Percentiles rank a stretch among this genome's conserved stretches.
phyloP scores from a whole-genome alignment of 2,329 filamentous ascomycete genomes.

The Stagonosporopsis tanaceti region DNA sequence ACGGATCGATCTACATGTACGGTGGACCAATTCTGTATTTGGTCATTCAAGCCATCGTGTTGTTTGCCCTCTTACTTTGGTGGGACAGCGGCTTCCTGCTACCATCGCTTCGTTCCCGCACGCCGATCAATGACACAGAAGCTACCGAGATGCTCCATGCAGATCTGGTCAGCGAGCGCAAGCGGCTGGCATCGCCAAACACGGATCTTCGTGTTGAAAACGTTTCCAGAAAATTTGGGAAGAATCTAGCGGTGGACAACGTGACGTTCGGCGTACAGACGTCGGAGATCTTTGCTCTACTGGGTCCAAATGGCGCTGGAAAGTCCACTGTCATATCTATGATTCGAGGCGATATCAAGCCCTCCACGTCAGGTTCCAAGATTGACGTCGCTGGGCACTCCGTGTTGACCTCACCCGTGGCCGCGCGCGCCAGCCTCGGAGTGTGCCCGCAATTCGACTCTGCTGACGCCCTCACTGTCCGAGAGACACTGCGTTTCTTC shows the following conservation, averaged over 20 bases:
- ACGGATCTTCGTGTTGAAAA: constrained; percentile 78
- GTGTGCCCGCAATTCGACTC: constrained; percentile 81
- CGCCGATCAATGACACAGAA: constrained; percentile 53
- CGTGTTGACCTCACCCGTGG: constrained; percentile 70
- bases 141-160: constrained; percentile 61
- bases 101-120: constrained; percentile 54
- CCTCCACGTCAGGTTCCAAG: constrained; percentile 70
- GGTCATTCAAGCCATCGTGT: constrained; percentile 71
- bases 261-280: constrained; percentile 80
- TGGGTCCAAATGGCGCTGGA: constrained; percentile 90
- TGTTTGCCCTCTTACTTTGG: constrained; percentile 74
- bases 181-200: constrained; percentile 68
- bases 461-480: constrained; percentile 86
- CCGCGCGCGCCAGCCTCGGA: constrained; percentile 76
- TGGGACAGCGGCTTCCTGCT: constrained; percentile 52
- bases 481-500: constrained; percentile 86
- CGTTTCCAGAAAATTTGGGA: constrained; percentile 77
- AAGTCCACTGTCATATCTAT: constrained; percentile 89
- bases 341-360: constrained; percentile 82
- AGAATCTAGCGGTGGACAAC: constrained; percentile 73
- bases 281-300: constrained; percentile 83
- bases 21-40: constrained; percentile 87
- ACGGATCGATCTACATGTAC: constrained; percentile 74
- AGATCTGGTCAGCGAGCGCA: constrained; percentile 69
- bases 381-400: constrained; percentile 76